phyloP scores from a whole-genome alignment of 202 grass and related monocot genomes.

The Digitaria exilis region DNA sequence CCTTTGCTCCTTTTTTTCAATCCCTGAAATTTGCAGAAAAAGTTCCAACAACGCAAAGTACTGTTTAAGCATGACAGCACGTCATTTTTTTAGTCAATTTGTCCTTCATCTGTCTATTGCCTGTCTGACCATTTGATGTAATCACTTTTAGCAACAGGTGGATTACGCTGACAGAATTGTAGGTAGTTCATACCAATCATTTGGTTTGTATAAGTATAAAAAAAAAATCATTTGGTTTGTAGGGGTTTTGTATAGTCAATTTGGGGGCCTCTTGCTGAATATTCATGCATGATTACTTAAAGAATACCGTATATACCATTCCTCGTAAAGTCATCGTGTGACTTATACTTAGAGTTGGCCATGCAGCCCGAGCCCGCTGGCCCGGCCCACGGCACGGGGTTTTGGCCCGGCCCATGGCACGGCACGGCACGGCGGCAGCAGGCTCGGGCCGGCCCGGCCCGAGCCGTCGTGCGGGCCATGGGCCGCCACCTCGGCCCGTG shows the following conservation, averaged over 20 bases:
- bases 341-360: no score
- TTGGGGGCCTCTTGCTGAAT: not conserved
- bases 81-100: not conserved
- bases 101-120: conserved; percentile 1
- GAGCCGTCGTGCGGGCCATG: no score
- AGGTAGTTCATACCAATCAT: conserved; percentile 5
- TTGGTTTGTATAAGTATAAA: not conserved
- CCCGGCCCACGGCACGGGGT: no score
- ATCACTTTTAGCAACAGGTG: conserved; percentile 36
- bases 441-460: no score
- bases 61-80: conserved; percentile 24
- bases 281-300: not conserved
- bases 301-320: not conserved
- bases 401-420: no score
- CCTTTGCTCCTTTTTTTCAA: conserved; percentile 4
- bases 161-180: conserved; percentile 20
- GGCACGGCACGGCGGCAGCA: no score
- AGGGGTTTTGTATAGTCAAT: conserved; percentile 3
- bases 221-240: not conserved
- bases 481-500: no score
- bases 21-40: not conserved
- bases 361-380: no score
- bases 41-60: conserved; percentile 9
- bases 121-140: conserved; percentile 29
- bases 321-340: not conserved